phyloP scores from a whole-genome alignment of 495 filamentous ascomycete species.

The Podospora pseudopauciseta region DNA sequence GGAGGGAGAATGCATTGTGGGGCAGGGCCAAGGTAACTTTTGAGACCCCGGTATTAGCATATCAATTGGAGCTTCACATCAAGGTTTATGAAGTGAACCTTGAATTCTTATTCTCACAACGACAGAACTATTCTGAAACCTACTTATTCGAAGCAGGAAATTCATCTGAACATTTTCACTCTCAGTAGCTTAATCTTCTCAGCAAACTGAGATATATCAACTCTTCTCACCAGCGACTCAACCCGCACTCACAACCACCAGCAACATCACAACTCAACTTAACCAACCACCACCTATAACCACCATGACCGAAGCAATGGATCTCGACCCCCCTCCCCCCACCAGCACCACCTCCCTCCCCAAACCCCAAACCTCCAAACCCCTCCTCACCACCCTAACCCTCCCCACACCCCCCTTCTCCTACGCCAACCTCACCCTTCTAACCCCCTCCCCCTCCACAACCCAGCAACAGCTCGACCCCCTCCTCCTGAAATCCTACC shows the following conservation, averaged over 20 bases:
- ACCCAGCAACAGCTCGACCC: constrained; percentile 1
- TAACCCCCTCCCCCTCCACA: constrained; percentile 16
- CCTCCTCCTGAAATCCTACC: constrained; percentile 37
- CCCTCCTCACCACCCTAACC: constrained; percentile 35
- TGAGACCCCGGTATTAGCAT: neutral
- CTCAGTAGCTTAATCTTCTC: too few relatives aligned
- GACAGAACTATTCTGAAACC: constrained; percentile 25
- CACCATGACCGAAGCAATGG: constrained; percentile 15
- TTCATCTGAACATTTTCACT: too few relatives aligned
- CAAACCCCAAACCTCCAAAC: constrained; percentile 25
- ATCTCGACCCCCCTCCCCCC: constrained; percentile 16
- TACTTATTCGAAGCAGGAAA: constrained; percentile 57
- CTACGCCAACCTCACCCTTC: constrained; percentile 42
- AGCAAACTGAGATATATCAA: too few relatives aligned
- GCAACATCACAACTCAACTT: neutral
- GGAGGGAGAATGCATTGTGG: neutral
- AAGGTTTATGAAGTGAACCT: neutral
- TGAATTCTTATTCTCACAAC: neutral
- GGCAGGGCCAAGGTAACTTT: neutral
- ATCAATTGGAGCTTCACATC: neutral
- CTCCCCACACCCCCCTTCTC: constrained; percentile 36
- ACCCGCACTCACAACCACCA: neutral
- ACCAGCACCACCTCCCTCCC: neutral
- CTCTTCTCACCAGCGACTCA: too few relatives aligned
- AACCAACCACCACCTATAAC: constrained; percentile 1